Evolutionary conservation across 2,329 filamentous ascomycete genomes (phyloP).

Genomic region (Diaporthe vaccinii): DNA sequence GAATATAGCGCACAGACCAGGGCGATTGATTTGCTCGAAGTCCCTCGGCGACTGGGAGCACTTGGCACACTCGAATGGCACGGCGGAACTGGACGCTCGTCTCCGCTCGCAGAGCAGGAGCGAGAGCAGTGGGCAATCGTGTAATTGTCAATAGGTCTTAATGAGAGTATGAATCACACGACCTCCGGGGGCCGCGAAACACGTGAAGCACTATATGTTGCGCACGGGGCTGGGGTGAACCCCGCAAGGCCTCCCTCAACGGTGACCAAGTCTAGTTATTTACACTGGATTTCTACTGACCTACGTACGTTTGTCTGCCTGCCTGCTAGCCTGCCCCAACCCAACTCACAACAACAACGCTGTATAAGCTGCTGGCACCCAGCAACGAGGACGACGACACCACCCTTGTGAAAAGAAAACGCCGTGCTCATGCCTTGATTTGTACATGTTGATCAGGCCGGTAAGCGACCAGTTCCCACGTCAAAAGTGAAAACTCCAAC

Average conservation of each 20-base stretch:
- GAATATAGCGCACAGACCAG: not conserved
- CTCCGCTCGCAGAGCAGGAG: not conserved
- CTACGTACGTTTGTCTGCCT: not conserved
- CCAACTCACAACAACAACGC: not conserved
- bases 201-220: not conserved
- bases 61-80: not conserved
- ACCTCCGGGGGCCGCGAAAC: not conserved
- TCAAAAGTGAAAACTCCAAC: not conserved
- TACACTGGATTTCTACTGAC: constrained; percentile 6
- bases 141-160: constrained; percentile 35
- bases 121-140: not conserved
- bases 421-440: constrained; percentile 39
- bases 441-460: constrained; percentile 6
- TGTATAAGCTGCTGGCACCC: not conserved
- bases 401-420: not conserved
- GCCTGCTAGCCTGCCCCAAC: not conserved
- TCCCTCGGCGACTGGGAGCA: not conserved
- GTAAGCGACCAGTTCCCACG: not conserved
- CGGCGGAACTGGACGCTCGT: constrained; percentile 7
- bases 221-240: not conserved
- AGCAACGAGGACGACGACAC: not conserved
- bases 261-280: not conserved
- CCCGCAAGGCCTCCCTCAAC: not conserved
- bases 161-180: constrained; percentile 38
- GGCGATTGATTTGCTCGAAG: not conserved